Conservation (phyloP, 805 yeast genomes). For the Candida adriatica region DNA sequence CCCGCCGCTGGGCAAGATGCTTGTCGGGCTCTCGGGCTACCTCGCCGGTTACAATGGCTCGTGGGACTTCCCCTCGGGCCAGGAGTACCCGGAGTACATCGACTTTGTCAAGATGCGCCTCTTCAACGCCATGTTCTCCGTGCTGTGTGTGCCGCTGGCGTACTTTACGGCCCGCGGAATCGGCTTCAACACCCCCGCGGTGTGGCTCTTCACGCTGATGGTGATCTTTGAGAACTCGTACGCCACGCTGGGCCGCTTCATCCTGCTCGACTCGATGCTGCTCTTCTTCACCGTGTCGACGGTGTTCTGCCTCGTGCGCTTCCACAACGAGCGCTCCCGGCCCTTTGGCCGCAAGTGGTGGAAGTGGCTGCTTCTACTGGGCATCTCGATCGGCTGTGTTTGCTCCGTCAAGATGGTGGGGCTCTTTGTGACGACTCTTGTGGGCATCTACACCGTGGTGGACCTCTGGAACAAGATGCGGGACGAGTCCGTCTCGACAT, state of each 20-base stretch:
- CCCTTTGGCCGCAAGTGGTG: slow-evolving; percentile 79
- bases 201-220: slow-evolving; percentile 77
- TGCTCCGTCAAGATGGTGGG: slow-evolving; percentile 98
- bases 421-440: slow-evolving; percentile 75
- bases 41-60: slow-evolving; percentile 83
- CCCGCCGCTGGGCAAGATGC: slow-evolving; percentile 94
- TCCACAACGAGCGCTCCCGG: slow-evolving; percentile 50
- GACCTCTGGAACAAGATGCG: slow-evolving; percentile 86
- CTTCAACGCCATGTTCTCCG: slow-evolving; percentile 79
- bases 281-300: slow-evolving; percentile 86
- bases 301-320: slow-evolving; percentile 61
- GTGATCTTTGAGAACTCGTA: slow-evolving; percentile 77
- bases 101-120: slow-evolving; percentile 83
- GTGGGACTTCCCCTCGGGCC: slow-evolving; percentile 84
- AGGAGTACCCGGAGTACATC: slow-evolving; percentile 63
- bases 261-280: slow-evolving; percentile 85
- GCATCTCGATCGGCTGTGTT: slow-evolving; percentile 81
- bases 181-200: slow-evolving; percentile 63
- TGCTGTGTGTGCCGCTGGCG: slow-evolving; percentile 80
- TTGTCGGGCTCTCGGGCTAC: slow-evolving; percentile 83
- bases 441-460: slow-evolving; percentile 83
- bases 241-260: slow-evolving; percentile 81
- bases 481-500: slow-evolving; percentile 47
- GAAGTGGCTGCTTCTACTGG: slow-evolving; percentile 84
- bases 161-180: slow-evolving; percentile 74